Evolutionary conservation across 768 basidiomycete species (phyloP).

Genomic region (Suillus subalutaceus): DNA sequence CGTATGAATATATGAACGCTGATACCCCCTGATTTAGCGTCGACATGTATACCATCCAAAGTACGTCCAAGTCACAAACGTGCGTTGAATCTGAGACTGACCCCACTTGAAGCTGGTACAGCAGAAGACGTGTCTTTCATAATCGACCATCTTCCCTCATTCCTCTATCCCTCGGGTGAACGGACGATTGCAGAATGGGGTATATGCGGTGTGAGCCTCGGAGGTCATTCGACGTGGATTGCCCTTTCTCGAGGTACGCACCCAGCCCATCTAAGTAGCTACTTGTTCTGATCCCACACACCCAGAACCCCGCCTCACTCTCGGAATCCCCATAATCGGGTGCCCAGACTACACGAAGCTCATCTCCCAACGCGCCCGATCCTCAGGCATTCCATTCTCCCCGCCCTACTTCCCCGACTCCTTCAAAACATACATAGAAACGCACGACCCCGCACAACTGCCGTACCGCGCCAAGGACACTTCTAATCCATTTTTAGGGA

Average conservation of each 20-base stretch:
- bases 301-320: constrained; percentile 47
- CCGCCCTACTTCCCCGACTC: constrained; percentile 62
- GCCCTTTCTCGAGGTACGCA: constrained; percentile 50
- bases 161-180: constrained; percentile 71
- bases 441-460: constrained; percentile 47
- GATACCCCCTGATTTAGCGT: constrained; percentile 11
- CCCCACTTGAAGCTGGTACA: constrained; percentile 49
- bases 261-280: too few relatives aligned
- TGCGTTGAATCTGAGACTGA: not conserved
- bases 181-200: constrained; percentile 67
- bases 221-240: constrained; percentile 85
- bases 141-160: constrained; percentile 77
- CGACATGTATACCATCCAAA: constrained; percentile 37
- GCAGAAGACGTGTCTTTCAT: constrained; percentile 77
- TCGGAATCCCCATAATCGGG: constrained; percentile 61
- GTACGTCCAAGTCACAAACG: constrained; percentile 17
- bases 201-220: constrained; percentile 76
- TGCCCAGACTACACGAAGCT: constrained; percentile 70
- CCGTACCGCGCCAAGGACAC: constrained; percentile 41
- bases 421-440: constrained; percentile 49
- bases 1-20: not conserved
- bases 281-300: not conserved
- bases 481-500: constrained; percentile 65
- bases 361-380: constrained; percentile 57
- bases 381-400: constrained; percentile 42